Percentiles rank a stretch among this genome's conserved stretches.
These are phyloP conservation scores for Alternaria brassicae DNA, from an alignment of 2,329 filamentous ascomycete genomes.

Conservation along the genomic window DNA sequence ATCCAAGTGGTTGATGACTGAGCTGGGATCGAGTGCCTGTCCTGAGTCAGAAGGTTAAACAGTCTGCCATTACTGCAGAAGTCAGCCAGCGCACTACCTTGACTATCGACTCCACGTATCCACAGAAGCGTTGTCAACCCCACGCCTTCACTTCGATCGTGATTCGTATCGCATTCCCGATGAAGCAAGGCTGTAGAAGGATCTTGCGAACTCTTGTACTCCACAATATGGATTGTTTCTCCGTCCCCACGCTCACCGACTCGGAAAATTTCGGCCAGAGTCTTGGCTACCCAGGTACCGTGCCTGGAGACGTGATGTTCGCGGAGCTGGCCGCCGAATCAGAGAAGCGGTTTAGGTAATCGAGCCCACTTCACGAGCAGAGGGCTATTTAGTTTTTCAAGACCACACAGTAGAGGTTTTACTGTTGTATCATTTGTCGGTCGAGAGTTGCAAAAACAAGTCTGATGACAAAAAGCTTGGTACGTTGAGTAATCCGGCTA, in stretches of 20 bases:
- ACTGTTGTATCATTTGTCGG: background rate
- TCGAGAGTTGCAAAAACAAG: background rate
- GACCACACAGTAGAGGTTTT: background rate
- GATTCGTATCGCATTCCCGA: background rate
- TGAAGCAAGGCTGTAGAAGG: background rate
- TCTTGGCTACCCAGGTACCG: conserved; percentile 1
- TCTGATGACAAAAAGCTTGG: background rate
- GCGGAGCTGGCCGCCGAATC: background rate
- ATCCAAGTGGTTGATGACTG: background rate
- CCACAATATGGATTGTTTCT: background rate
- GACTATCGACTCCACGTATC: background rate
- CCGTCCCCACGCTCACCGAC: background rate
- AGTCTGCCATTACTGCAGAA: background rate
- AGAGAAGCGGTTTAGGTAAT: background rate
- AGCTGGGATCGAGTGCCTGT: background rate
- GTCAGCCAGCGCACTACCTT: background rate
- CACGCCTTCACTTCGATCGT: background rate
- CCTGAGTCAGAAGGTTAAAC: background rate
- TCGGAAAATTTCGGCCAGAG: background rate
- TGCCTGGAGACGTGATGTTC: background rate
- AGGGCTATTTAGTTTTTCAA: background rate
- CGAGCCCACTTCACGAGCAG: background rate
- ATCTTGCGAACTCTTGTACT: background rate
- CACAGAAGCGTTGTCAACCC: background rate
- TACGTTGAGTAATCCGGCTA: background rate